Conservation (phyloP, 371 early-diverging fungal species). For the Mucor velutinosus region DNA sequence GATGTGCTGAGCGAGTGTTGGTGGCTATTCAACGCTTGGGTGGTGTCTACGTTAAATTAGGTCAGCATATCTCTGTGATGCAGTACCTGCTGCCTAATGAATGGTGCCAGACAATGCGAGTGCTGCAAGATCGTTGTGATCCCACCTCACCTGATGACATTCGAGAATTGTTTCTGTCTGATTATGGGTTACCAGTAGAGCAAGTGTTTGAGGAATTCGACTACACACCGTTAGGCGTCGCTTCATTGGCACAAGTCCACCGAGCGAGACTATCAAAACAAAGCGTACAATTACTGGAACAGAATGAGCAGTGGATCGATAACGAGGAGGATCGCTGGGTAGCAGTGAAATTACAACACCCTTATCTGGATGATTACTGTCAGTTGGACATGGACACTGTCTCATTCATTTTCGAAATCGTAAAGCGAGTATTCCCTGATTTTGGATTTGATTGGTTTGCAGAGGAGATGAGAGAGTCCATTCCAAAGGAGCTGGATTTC, state of each 20-base stretch:
- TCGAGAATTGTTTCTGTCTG: constrained; percentile 65
- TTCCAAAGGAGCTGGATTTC: constrained; percentile 92
- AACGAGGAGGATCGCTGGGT: constrained; percentile 52
- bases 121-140: constrained; percentile 83
- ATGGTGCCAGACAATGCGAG: constrained; percentile 85
- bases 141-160: constrained; percentile 71
- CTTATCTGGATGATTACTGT: constrained; percentile 71
- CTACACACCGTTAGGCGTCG: constrained; percentile 77
- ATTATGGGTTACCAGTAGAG: constrained; percentile 65
- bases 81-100: constrained; percentile 87
- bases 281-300: constrained; percentile 33
- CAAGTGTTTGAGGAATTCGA: constrained; percentile 76
- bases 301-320: constrained; percentile 31
- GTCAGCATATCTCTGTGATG: constrained; percentile 88
- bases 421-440: constrained; percentile 77
- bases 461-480: constrained; percentile 81
- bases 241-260: constrained; percentile 88
- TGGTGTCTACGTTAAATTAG: constrained; percentile 94
- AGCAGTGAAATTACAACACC: constrained; percentile 94
- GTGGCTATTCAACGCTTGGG: constrained; percentile 64
- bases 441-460: constrained; percentile 93
- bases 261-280: constrained; percentile 57
- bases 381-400: constrained; percentile 81
- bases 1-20: constrained; percentile 63
- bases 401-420: constrained; percentile 60